Evolutionary conservation across 805 yeast species (phyloP).

Genomic region (Ogataea nakhonphanomensis): DNA sequence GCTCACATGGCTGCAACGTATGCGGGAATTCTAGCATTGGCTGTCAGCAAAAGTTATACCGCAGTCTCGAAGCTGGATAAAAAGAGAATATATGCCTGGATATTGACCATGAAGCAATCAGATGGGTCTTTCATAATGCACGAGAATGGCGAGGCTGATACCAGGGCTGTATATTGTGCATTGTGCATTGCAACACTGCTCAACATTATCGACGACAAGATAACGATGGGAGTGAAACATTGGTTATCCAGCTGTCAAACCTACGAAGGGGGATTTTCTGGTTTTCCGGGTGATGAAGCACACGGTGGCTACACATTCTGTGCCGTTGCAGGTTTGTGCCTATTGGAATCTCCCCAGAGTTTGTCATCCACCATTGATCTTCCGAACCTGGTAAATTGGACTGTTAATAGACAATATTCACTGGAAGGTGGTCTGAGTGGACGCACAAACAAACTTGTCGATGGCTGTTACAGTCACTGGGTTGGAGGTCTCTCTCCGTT

Average conservation of each 20-base stretch:
- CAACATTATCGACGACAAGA: conserved; percentile 57
- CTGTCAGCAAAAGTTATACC: conserved; percentile 42
- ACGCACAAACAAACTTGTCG: conserved; percentile 88
- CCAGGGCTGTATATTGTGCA: conserved; percentile 85
- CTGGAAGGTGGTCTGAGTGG: conserved; percentile 90
- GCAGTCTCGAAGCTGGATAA: conserved; percentile 46
- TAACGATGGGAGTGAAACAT: conserved; percentile 47
- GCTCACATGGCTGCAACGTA: conserved; percentile 85
- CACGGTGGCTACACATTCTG: conserved; percentile 98
- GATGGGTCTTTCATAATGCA: conserved; percentile 83
- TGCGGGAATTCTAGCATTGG: conserved; percentile 67
- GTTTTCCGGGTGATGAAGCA: conserved; percentile 80
- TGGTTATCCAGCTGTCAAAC: conserved; percentile 78
- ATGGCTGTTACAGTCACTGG: conserved; percentile 96
- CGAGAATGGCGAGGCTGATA: conserved; percentile 75
- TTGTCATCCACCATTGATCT: conserved; percentile 39
- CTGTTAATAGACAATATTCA: conserved; percentile 59
- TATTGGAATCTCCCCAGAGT: conserved; percentile 38
- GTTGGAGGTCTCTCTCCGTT: conserved; percentile 75
- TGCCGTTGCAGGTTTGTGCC: conserved; percentile 64
- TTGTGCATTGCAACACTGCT: conserved; percentile 68
- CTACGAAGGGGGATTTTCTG: conserved; percentile 94
- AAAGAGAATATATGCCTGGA: conserved; percentile 54
- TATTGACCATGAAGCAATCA: conserved; percentile 54
- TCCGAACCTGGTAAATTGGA: conserved; percentile 60